These are phyloP conservation scores for Neurospora tetrasperma DNA, from an alignment of 495 filamentous ascomycete species.

Conservation along the genomic window DNA sequence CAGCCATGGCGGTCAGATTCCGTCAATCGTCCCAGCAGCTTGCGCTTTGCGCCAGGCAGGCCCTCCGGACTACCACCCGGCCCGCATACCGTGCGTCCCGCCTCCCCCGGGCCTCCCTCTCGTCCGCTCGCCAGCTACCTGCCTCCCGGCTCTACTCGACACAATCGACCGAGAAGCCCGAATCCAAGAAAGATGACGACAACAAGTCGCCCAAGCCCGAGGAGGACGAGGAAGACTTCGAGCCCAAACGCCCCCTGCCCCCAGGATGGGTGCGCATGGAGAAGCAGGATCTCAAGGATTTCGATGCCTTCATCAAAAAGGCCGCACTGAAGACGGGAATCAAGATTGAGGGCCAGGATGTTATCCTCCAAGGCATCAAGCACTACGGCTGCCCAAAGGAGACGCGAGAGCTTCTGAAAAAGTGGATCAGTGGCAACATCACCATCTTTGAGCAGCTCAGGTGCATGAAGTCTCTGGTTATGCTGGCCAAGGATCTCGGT, in stretches of 20 bases:
- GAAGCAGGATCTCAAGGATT: slow-evolving; percentile 17
- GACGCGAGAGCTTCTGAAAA: slow-evolving; percentile 29
- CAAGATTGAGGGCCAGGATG: neutral
- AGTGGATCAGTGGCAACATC: slow-evolving; percentile 49
- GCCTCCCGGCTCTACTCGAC: slow-evolving; percentile 18
- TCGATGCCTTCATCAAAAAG: neutral
- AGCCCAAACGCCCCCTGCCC: slow-evolving; percentile 8
- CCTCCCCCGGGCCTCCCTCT: slow-evolving; percentile 7
- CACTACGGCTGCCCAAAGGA: slow-evolving; percentile 19
- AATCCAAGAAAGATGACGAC: neutral
- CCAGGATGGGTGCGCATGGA: slow-evolving; percentile 28
- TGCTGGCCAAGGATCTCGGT: slow-evolving; percentile 11
- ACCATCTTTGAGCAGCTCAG: slow-evolving; percentile 52
- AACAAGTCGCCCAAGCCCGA: neutral
- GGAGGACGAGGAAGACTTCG: neutral
- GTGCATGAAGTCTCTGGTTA: slow-evolving; percentile 8
- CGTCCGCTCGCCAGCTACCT: slow-evolving; percentile 1
- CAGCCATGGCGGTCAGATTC: slow-evolving; percentile 16
- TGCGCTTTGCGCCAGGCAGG: slow-evolving; percentile 16
- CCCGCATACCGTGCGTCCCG: slow-evolving; percentile 9
- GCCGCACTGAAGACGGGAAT: neutral
- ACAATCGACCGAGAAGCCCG: slow-evolving; percentile 1
- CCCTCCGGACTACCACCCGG: slow-evolving; percentile 13
- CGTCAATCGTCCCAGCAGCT: slow-evolving; percentile 21
- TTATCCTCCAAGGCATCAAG: slow-evolving; percentile 8